phyloP scores from a whole-genome alignment of 2,329 filamentous ascomycete species.

The Thermothelomyces thermophilus region DNA sequence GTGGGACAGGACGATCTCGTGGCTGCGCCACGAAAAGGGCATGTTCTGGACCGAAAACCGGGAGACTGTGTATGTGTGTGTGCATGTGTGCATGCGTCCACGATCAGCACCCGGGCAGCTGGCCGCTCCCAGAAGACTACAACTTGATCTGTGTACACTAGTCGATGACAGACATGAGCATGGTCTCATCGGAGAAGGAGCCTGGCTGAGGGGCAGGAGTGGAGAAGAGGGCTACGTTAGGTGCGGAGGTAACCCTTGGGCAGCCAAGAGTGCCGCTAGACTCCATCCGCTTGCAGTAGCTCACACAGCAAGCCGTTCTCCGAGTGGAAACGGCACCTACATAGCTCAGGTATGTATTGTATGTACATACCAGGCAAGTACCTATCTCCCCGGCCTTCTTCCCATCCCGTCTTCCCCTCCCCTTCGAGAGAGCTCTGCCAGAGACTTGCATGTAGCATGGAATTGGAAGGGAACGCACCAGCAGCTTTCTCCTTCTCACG shows the following conservation, averaged over 20 bases:
- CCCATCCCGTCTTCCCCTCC: too few species aligned
- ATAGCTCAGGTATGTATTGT: too few species aligned
- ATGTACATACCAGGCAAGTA: slow-evolving; percentile 5
- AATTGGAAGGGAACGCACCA: too few species aligned
- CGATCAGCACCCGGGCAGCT: slow-evolving; percentile 24
- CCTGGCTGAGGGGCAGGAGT: background rate
- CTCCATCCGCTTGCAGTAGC: too few species aligned
- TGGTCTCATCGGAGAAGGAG: background rate
- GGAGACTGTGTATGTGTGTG: slow-evolving; percentile 3
- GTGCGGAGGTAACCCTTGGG: too few species aligned
- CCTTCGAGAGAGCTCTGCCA: too few species aligned
- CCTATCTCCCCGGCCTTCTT: too few species aligned
- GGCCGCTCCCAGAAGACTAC: slow-evolving; percentile 18
- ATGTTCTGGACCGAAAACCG: slow-evolving; percentile 14
- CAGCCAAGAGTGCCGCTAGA: too few species aligned
- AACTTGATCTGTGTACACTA: slow-evolving; percentile 3
- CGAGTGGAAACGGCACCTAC: background rate
- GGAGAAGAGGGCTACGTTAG: background rate
- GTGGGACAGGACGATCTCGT: background rate
- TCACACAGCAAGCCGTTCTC: too few species aligned
- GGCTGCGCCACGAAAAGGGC: slow-evolving; percentile 8
- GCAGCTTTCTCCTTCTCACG: too few species aligned
- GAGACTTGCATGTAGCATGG: too few species aligned
- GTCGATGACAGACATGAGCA: slow-evolving; percentile 3
- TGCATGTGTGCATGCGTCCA: slow-evolving; percentile 26